These are phyloP conservation scores for Amanita exitialis DNA, from an alignment of 768 basidiomycete genomes.

Conservation along the genomic window DNA sequence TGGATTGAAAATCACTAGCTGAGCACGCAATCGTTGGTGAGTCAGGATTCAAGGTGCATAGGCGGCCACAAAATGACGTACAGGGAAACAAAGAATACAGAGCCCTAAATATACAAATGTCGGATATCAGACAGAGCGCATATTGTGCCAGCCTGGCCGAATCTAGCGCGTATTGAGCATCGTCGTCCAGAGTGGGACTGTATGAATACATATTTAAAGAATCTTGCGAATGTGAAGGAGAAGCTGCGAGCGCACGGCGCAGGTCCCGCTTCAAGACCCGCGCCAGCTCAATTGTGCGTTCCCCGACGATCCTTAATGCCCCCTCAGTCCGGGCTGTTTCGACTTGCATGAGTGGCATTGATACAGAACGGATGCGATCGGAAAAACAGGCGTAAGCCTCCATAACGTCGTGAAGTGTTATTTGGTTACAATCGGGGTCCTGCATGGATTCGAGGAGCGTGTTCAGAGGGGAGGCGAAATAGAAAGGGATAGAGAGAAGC, in stretches of 20 bases:
- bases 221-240: constrained; percentile 14
- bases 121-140: constrained; percentile 40
- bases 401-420: constrained; percentile 43
- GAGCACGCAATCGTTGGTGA: too few species aligned
- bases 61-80: constrained; percentile 21
- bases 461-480: constrained; percentile 32
- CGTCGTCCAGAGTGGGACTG: constrained; percentile 18
- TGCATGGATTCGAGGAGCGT: constrained; percentile 36
- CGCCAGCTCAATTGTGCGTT: constrained; percentile 23
- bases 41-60: not conserved
- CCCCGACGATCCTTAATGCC: constrained; percentile 18
- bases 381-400: constrained; percentile 53
- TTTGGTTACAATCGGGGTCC: constrained; percentile 21
- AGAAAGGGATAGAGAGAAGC: constrained; percentile 9
- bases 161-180: constrained; percentile 30
- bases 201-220: constrained; percentile 12
- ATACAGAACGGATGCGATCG: constrained; percentile 27
- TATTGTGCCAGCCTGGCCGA: constrained; percentile 38
- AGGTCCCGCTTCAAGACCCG: constrained; percentile 44
- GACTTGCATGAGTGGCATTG: constrained; percentile 10
- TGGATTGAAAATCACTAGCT: constrained; percentile 33
- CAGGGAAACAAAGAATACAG: constrained; percentile 38
- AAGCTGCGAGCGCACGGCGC: constrained; percentile 26
- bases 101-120: constrained; percentile 36
- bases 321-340: not conserved